These are phyloP conservation scores for Nelumbo lutea DNA, from an alignment of 164 flowering plant species.

Conservation along the genomic window DNA sequence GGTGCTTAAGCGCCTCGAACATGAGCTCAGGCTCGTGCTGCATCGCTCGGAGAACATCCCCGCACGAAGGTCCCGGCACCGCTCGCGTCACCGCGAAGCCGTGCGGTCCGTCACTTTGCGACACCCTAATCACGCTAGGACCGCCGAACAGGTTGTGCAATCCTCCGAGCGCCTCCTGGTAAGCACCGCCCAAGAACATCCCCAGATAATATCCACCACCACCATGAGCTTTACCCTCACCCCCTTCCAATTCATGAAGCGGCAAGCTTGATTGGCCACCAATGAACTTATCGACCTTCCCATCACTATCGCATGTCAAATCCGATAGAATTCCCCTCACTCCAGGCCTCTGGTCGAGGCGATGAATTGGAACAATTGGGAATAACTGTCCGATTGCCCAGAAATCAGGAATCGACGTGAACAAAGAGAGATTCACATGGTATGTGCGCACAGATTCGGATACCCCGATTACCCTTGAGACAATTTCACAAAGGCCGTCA, in stretches of 20 bases:
- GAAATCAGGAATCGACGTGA: slow-evolving; percentile 91
- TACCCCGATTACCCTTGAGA: slow-evolving; percentile 47
- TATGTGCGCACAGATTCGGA: slow-evolving; percentile 60
- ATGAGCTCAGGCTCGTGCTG: slow-evolving; percentile 98
- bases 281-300: slow-evolving; percentile 87
- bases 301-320: slow-evolving; percentile 97
- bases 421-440: slow-evolving; percentile 86
- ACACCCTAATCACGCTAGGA: slow-evolving; percentile 88
- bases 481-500: slow-evolving; percentile 68
- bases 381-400: slow-evolving; percentile 95
- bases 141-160: slow-evolving; percentile 96
- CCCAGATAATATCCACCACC: slow-evolving; percentile 72
- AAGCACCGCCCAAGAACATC: slow-evolving; percentile 99
- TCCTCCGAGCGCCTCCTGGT: slow-evolving; percentile 99
- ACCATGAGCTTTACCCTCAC: slow-evolving; percentile 10
- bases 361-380: slow-evolving; percentile 89
- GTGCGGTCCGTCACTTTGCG: slow-evolving; percentile 85
- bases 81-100: slow-evolving; percentile 88
- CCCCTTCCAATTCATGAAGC: slow-evolving; percentile 64
- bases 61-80: slow-evolving; percentile 70
- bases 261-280: slow-evolving; percentile 81
- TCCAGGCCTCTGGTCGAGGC: slow-evolving; percentile 64
- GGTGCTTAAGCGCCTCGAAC: slow-evolving; percentile 89
- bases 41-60: slow-evolving; percentile 88
- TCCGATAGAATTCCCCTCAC: slow-evolving; percentile 77